Base-by-base conservation (phyloP, 139 green algal species). In the Desmodesmus armatus region DNA sequence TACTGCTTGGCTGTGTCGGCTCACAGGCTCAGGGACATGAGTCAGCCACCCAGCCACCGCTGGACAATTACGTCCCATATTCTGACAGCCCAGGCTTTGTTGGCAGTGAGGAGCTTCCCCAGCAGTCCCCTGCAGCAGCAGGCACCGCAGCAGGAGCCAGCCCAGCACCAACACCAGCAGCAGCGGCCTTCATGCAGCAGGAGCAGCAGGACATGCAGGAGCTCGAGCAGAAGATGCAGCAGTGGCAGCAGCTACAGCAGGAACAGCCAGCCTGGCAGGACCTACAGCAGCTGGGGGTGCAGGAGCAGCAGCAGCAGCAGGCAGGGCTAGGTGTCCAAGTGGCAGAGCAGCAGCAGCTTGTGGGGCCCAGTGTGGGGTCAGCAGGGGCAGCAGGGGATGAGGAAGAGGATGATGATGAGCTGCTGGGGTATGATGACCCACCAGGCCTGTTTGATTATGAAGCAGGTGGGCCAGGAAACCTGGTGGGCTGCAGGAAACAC, bases 391-490 rank as follows among this genome's bases (percentile, higher is more conserved):
- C 73, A 67, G 73, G 17, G 29, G 73, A 63, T 13, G 73, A 35
- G 35, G 72, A 79, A 25, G 73, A 80, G 7, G 66, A 74, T 5
- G 76, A 82, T 2, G 76, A 82, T 35, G 2, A 33, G 55, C 27
- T 55, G 23, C n/a, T 53, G 27, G 37, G 76, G 37, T 25, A 55
- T n/a, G 51, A 82, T 25, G 76, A 82, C 25, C 76, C 76, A 13
- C 76, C 76, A 55, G 76, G 76, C 37, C 55, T 82, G 37, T 82
- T 29, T 43, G 76, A 82, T 44, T 82, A 82, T 29, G 76, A 82
- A 82, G 76, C 76, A 71, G 76, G 76, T 82, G 76, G 47, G 9
- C 13, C 13, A 23, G 47, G 9, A 13, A 23, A 13, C 47, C 47
- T 9, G 47, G 9, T 55, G 47, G 9, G 47, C 47, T 23, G 47